Percentiles rank a stretch among this genome's conserved stretches.
Evolutionary conservation across 169 alveolate genomes (phyloP).

Genomic region (Eimeria maxima): DNA sequence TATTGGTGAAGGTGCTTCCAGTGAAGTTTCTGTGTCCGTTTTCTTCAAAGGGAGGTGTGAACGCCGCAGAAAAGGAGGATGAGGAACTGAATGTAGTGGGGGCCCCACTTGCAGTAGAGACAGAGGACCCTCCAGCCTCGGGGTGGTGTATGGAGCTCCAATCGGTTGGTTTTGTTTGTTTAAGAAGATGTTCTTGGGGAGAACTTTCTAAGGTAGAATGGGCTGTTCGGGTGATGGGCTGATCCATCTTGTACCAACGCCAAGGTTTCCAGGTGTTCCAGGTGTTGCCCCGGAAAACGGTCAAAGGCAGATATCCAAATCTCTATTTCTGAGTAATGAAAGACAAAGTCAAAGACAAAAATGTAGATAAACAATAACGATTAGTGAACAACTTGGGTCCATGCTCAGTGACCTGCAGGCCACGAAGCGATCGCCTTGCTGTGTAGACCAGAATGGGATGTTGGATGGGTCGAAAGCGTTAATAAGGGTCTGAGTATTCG

Average conservation of each 20-base stretch:
- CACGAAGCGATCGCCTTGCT: background rate
- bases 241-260: background rate
- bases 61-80: background rate
- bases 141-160: background rate
- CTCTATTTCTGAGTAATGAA: too few relatives aligned
- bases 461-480: background rate
- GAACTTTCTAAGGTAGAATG: background rate
- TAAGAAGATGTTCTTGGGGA: background rate
- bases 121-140: background rate
- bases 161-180: background rate
- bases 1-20: background rate
- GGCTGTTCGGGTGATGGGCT: background rate
- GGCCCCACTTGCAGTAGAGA: conserved; percentile 36
- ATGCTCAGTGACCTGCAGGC: background rate
- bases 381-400: background rate
- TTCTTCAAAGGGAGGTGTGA: background rate
- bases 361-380: background rate
- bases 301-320: background rate
- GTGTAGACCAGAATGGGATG: background rate
- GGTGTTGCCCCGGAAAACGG: background rate
- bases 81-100: background rate
- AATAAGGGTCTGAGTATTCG: background rate
- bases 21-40: background rate
- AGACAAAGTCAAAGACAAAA: background rate
- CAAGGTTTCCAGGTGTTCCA: background rate